Evolutionary conservation across 441 rosid species (phyloP), one percentile per base, ranked within the genome.

Genomic region (Pelargonium australe): DNA sequence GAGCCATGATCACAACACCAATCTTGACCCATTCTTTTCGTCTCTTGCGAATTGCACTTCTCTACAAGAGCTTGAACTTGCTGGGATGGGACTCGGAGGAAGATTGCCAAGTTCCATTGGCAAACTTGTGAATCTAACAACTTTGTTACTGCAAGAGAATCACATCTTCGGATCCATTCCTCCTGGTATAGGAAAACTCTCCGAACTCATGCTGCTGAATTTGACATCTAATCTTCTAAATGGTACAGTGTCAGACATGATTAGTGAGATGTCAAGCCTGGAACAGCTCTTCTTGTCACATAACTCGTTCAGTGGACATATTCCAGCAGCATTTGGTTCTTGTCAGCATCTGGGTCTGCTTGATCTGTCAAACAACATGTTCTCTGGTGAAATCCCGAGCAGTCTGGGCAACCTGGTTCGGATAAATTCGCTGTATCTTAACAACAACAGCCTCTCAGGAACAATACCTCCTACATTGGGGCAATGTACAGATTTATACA

Each of bases 391-490:
- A 66, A 82, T 82, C 63, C 85, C 83, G 0, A 73, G 10, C 23
- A 45, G 72, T 20, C 72, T 82, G 0, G 85, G 83, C 13, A 64
- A 75, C 14, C 64, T 82, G 72, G 66, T 20, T 45, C 68, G 1
- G 1, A 14, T 85, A 61, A 65, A 57, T 37, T 77, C 1, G 4
- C 16, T 86, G 76, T 73, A 80, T 72, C 91, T 86, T 62, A 80
- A 79, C 78, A 81, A 81, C 82, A 86, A 86, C 72, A 68, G 64
- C 64, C 86, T 86, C 62, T 80, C 87, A 13, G 86, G 85, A 70
- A 58, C 71, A 20, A 79, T 86, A 64, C 88, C 91, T 4, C 70
- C 81, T 28, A 16, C 82, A 14, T 40, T 85, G 47, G 81, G 82
- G 53, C 61, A 68, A 19, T 78, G 86, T 78, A 45, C 55, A 14